phyloP scores from a whole-genome alignment of 768 basidiomycete genomes.

The Lenzites betulinus region DNA sequence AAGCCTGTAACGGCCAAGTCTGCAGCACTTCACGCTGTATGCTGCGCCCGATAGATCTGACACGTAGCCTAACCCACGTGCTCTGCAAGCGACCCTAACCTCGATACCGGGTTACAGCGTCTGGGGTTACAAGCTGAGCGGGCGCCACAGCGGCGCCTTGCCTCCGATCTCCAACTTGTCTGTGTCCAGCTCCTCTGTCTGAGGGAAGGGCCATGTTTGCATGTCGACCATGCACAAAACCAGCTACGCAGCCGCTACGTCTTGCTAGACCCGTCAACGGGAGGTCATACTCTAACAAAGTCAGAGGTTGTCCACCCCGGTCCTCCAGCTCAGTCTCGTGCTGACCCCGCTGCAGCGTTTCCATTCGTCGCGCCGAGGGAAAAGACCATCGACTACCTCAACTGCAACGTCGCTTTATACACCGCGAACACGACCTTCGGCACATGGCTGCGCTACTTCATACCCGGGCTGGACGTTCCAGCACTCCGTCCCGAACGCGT shows the following conservation, averaged over 20 bases:
- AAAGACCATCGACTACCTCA: slow-evolving; percentile 7
- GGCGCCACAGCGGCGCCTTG: not conserved
- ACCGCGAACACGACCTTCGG: slow-evolving; percentile 28
- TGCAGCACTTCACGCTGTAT: too few species aligned
- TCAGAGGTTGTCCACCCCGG: slow-evolving; percentile 37
- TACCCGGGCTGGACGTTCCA: slow-evolving; percentile 42
- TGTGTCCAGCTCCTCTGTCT: not conserved
- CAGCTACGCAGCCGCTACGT: not conserved
- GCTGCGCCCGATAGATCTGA: slow-evolving; percentile 10
- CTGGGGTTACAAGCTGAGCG: not conserved
- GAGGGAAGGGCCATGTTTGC: slow-evolving; percentile 4
- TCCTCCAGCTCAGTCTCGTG: not conserved
- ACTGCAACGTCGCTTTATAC: slow-evolving; percentile 31
- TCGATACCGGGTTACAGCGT: not conserved
- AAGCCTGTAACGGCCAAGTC: not conserved
- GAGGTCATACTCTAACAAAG: slow-evolving; percentile 37
- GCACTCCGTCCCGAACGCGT: slow-evolving; percentile 48
- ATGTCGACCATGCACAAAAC: not conserved
- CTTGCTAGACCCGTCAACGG: not conserved
- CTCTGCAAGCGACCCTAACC: slow-evolving; percentile 7
- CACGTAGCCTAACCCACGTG: slow-evolving; percentile 19
- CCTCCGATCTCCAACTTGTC: not conserved
- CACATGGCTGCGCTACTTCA: slow-evolving; percentile 38
- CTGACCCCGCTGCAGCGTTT: slow-evolving; percentile 41
- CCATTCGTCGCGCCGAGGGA: slow-evolving; percentile 53